phyloP scores from a whole-genome alignment of 2,329 filamentous ascomycete species.

The Fusarium decemcellulare region DNA sequence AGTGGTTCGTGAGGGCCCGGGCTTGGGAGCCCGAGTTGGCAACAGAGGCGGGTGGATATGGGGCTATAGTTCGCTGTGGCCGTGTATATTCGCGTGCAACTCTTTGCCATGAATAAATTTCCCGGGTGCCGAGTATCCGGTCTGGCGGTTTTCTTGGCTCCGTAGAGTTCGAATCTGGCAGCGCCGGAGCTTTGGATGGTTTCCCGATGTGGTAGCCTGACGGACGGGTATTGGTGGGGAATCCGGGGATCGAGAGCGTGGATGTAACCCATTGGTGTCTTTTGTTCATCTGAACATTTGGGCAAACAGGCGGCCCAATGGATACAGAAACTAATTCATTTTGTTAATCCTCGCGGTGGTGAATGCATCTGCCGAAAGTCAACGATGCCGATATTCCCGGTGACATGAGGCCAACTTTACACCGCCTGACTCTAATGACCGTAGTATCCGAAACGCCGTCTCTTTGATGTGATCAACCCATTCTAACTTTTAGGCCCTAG shows the following conservation, averaged over 20 bases:
- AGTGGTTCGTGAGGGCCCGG: not conserved
- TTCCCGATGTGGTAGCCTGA: slow-evolving; percentile 28
- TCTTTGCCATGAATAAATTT: not conserved
- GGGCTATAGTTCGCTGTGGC: not conserved
- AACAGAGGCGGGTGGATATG: not conserved
- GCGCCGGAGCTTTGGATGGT: slow-evolving; percentile 7
- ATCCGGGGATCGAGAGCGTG: not conserved
- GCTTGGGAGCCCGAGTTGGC: not conserved
- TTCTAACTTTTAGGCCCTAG: slow-evolving; percentile 1
- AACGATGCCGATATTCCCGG: too few species aligned
- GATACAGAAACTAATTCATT: not conserved
- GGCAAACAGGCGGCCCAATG: not conserved
- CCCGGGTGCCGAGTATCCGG: not conserved
- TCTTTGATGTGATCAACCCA: not conserved
- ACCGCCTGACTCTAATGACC: not conserved
- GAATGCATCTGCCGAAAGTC: too few species aligned
- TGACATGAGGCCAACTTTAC: too few species aligned
- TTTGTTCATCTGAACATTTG: not conserved
- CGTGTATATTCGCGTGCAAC: not conserved
- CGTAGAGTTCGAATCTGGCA: not conserved
- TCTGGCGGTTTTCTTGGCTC: not conserved
- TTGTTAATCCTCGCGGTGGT: not conserved
- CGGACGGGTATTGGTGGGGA: slow-evolving; percentile 30
- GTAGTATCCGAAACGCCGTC: not conserved
- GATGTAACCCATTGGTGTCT: not conserved